Conservation (phyloP, 2,329 filamentous ascomycete genomes). For the Monosporascus sp. region DNA sequence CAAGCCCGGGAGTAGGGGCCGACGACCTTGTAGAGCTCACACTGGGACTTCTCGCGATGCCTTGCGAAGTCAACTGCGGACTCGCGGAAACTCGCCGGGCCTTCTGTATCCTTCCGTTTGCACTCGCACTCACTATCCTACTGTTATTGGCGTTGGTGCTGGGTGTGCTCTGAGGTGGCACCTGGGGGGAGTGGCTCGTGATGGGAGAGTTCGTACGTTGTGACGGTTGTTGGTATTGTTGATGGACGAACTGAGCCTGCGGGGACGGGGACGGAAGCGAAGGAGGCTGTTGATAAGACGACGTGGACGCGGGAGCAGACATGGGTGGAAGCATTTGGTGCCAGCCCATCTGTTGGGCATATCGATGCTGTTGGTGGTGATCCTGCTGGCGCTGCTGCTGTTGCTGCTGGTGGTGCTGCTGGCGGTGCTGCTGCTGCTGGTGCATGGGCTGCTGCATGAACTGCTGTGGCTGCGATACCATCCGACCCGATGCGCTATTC, state of each 20-base stretch:
- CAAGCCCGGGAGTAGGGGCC: constrained; percentile 28
- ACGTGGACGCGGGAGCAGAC: constrained; percentile 13
- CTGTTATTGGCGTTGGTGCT: constrained; percentile 18
- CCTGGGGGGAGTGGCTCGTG: constrained; percentile 21
- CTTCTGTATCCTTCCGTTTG: constrained; percentile 20
- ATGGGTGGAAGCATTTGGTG: constrained; percentile 23
- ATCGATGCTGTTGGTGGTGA: constrained; percentile 6
- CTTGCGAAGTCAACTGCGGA: constrained; percentile 23
- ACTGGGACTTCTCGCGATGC: constrained; percentile 25
- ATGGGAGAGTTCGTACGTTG: constrained; percentile 20
- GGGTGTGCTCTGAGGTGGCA: constrained; percentile 15
- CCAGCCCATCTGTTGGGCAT: constrained; percentile 19
- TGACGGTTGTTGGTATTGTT: constrained; percentile 14
- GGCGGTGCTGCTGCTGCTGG: constrained; percentile 29
- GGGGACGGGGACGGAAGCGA: constrained; percentile 37
- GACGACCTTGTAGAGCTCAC: constrained; percentile 28
- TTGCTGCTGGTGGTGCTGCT: constrained; percentile 19
- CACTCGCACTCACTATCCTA: constrained; percentile 3
- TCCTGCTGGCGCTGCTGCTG: constrained; percentile 9
- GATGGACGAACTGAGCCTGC: constrained; percentile 6
- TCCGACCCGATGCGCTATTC: constrained; percentile 13
- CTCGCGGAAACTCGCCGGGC: constrained; percentile 25
- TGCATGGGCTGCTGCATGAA: constrained; percentile 32
- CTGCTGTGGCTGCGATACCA: constrained; percentile 28
- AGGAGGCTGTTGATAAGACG: constrained; percentile 44